A percentile compares a stretch with the other conserved stretches of the same genome.
phyloP scores from a whole-genome alignment of 1,284 basidiomycete species.

The Pseudozyma flocculosa region DNA sequence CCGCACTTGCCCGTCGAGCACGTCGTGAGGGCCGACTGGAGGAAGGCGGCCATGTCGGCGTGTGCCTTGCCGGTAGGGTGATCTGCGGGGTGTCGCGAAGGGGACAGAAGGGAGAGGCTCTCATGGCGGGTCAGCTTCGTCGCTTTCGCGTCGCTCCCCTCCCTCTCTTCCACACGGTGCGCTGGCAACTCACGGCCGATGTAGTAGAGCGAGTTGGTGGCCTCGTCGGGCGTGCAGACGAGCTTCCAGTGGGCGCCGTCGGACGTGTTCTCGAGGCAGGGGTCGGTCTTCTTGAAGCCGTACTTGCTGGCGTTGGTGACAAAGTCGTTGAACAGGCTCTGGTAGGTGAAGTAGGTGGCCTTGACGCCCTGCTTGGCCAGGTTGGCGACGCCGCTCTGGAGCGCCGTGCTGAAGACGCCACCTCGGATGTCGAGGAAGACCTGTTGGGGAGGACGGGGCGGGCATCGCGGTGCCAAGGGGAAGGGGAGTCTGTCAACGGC shows the following conservation, averaged over 20 bases:
- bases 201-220: background rate
- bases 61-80: no score
- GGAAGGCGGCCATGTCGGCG: no score
- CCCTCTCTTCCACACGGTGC: no score
- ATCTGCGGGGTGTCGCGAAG: no score
- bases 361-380: background rate
- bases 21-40: no score
- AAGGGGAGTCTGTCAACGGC: background rate
- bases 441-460: background rate
- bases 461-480: background rate
- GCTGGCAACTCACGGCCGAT: background rate
- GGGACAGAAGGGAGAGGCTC: no score
- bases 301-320: background rate
- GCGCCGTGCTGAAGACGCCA: background rate
- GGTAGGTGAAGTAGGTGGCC: background rate
- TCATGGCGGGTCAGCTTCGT: no score
- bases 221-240: background rate
- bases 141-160: no score
- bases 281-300: background rate
- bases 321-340: background rate
- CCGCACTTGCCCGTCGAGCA: no score
- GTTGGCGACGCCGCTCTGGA: background rate
- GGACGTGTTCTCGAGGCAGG: background rate
- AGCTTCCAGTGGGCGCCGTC: background rate
- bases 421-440: background rate